A percentile compares a stretch with the other conserved stretches of the same genome.
Evolutionary conservation across 805 yeast genomes (phyloP).

Genomic region (Metschnikowia matae): DNA sequence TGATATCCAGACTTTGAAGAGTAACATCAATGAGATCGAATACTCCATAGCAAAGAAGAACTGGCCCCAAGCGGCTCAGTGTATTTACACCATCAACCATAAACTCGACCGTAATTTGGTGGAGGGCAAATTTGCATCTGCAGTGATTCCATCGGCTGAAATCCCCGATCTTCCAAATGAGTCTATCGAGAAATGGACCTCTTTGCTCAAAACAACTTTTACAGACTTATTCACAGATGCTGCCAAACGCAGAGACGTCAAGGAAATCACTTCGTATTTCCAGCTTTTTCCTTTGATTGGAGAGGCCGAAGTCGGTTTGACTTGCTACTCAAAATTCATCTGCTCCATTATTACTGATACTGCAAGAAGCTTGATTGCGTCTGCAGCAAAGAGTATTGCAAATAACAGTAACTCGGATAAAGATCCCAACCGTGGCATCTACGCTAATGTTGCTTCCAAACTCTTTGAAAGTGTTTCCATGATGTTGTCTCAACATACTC

Average conservation of each 20-base stretch:
- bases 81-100: constrained; percentile 43
- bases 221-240: constrained; percentile 64
- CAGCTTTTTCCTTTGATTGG: constrained; percentile 85
- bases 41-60: constrained; percentile 64
- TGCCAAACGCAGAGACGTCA: constrained; percentile 60
- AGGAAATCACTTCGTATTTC: constrained; percentile 70
- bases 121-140: constrained; percentile 66
- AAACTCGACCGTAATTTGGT: constrained; percentile 52
- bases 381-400: constrained; percentile 14
- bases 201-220: constrained; percentile 54
- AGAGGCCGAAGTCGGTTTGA: constrained; percentile 64
- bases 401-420: constrained; percentile 15
- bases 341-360: constrained; percentile 81
- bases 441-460: constrained; percentile 57
- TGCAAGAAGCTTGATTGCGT: constrained; percentile 59
- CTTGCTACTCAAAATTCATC: constrained; percentile 79
- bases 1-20: constrained; percentile 61
- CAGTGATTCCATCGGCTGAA: constrained; percentile 81
- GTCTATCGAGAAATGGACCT: constrained; percentile 55
- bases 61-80: constrained; percentile 75
- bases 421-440: constrained; percentile 43
- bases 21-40: constrained; percentile 59
- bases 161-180: constrained; percentile 73
- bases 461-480: constrained; percentile 80
- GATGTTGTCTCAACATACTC: constrained; percentile 82